Base-by-base conservation (phyloP, 2,329 filamentous ascomycete species). In the Diaporthe ilicicola region DNA sequence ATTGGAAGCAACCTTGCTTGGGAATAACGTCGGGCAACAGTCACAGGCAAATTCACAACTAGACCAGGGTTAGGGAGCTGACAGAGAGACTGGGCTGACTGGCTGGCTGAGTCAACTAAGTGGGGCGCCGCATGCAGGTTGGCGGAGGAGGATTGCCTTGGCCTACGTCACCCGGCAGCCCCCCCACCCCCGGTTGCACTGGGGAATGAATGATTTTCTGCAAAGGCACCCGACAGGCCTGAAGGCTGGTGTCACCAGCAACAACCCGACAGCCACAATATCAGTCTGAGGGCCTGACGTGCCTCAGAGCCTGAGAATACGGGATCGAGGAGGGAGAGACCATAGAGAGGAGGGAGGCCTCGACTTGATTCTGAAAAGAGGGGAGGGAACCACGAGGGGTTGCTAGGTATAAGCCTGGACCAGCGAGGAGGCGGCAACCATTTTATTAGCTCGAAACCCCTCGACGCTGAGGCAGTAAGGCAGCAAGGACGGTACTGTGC, bases 111-210 rank as follows among this genome's bases (percentile, higher is more conserved):
- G 42, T 62, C 59, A 62, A 62, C 56, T 22, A 39, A n/a, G 59
- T 64, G 59, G 59, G 22, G 59, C 22, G 59, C 59, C 59, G 48
- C 46, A 67, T 44, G 50, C 50, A 44, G 50, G 39, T 42, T 67
- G 51, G 50, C 55, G 64, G 64, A 34, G 64, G 46, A 44, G 64
- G 50, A 54, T 64, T 67, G 6, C 1, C 64, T 67, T 67, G 64
- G 64, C 64, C 19, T 15, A 67, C 64, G 64, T 67, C 64, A 67
- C 9, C 2, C n/a, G n/a, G n/a, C n/a, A n/a, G n/a, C n/a, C n/a
- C n/a, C n/a, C n/a, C n/a, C n/a, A n/a, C n/a, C n/a, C n/a, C n/a
- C n/a, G n/a, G n/a, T n/a, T n/a, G n/a, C n/a, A 50, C 12, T n/a
- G n/a, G 59, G 27, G 12, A 50, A 64, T 10, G 13, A 27, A 17